These are phyloP conservation scores for Apiosordaria backusii DNA, from an alignment of 495 filamentous ascomycete genomes.

Conservation along the genomic window DNA sequence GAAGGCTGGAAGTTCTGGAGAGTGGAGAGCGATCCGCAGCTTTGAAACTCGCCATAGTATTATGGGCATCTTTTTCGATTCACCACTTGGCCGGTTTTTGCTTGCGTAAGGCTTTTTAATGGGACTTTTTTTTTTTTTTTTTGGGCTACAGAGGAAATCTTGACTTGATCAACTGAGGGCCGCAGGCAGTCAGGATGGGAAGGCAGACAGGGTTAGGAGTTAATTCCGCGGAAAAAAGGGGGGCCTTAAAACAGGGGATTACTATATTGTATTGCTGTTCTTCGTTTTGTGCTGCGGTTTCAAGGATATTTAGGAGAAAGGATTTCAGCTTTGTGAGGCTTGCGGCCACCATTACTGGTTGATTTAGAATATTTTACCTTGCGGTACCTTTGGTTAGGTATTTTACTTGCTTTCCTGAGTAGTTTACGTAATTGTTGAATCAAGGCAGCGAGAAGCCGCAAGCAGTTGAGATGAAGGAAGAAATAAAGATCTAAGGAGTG, in stretches of 20 bases:
- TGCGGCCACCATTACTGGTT: background rate
- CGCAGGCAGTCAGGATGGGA: background rate
- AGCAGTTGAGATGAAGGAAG: background rate
- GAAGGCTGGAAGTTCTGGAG: slow-evolving; percentile 97
- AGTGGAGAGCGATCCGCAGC: slow-evolving; percentile 39
- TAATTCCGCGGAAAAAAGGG: background rate
- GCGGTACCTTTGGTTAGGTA: background rate
- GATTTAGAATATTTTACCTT: background rate
- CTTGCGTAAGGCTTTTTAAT: background rate
- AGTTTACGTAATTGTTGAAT: background rate
- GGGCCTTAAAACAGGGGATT: background rate
- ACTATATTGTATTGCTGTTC: background rate
- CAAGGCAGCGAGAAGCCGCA: background rate
- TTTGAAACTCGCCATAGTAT: background rate
- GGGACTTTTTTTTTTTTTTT: background rate
- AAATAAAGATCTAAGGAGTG: background rate
- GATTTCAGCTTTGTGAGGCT: background rate
- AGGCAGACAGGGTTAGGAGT: background rate
- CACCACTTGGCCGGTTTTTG: slow-evolving; percentile 7
- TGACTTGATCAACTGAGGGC: background rate
- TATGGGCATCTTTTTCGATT: background rate
- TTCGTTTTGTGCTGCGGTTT: background rate
- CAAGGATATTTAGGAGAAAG: too few relatives aligned
- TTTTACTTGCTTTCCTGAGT: background rate
- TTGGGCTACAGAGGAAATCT: background rate